These are phyloP conservation scores for Tricholoma matsutake DNA, from an alignment of 768 basidiomycete species.

Conservation along the genomic window DNA sequence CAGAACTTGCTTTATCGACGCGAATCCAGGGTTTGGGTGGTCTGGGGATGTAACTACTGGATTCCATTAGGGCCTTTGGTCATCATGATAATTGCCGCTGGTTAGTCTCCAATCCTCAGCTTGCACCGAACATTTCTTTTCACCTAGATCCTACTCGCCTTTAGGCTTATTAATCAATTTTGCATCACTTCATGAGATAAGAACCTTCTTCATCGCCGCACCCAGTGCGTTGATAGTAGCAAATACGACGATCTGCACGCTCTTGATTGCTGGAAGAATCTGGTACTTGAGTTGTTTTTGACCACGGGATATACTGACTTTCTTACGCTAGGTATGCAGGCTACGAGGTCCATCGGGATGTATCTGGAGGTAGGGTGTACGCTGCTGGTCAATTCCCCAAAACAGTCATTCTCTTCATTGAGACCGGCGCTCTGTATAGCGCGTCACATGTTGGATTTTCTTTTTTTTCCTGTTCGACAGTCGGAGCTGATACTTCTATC, in stretches of 20 bases:
- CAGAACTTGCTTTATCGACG: not conserved
- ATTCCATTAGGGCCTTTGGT: not conserved
- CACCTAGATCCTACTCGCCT: not conserved
- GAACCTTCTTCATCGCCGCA: not conserved
- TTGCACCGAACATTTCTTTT: not conserved
- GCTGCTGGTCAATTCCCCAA: slow-evolving; percentile 1
- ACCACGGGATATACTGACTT: not conserved
- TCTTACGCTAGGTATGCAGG: slow-evolving; percentile 7
- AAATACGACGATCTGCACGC: slow-evolving; percentile 5
- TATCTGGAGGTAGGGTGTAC: not conserved
- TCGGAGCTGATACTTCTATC: not conserved
- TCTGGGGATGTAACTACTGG: slow-evolving; percentile 5
- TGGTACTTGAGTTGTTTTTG: not conserved
- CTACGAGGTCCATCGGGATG: not conserved
- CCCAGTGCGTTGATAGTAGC: not conserved
- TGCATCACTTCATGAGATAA: not conserved
- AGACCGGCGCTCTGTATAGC: slow-evolving; percentile 11
- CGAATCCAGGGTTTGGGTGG: slow-evolving; percentile 3
- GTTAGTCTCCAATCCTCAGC: not conserved
- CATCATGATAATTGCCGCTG: slow-evolving; percentile 3
- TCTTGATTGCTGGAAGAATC: slow-evolving; percentile 6
- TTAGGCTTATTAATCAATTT: slow-evolving; percentile 1
- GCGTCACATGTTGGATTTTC: slow-evolving; percentile 7
- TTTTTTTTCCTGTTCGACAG: not conserved
- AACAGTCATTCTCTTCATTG: slow-evolving; percentile 11